A percentile compares a stretch with the other conserved stretches of the same genome.
These are phyloP conservation scores for Zygnema cylindricum DNA, from an alignment of 139 green algal genomes.

Conservation along the genomic window DNA sequence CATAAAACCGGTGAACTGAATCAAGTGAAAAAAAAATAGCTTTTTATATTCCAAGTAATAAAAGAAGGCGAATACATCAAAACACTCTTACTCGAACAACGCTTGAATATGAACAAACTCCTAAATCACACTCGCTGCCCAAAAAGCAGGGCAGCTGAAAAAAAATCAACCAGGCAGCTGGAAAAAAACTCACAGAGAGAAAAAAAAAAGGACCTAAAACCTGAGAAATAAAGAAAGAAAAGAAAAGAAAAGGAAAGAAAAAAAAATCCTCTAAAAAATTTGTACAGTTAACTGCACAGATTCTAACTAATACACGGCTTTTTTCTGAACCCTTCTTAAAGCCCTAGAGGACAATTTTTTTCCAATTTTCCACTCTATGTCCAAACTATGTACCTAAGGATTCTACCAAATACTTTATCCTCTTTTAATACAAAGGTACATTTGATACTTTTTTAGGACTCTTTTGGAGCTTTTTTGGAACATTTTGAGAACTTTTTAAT, in stretches of 20 bases:
- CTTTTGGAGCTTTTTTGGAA: not conserved
- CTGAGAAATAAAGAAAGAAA: no score
- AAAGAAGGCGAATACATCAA: not conserved
- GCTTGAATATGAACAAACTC: not conserved
- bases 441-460: not conserved
- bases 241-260: no score
- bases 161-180: not conserved
- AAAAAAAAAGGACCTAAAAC: not conserved
- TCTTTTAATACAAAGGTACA: no score
- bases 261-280: not conserved
- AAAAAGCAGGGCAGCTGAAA: not conserved
- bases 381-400: not conserved
- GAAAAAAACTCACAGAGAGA: no score
- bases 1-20: no score
- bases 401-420: not conserved
- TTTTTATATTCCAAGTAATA: not conserved
- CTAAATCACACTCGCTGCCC: not conserved
- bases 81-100: not conserved
- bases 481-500: no score
- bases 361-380: not conserved
- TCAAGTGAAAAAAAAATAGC: not conserved
- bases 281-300: not conserved
- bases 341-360: no score
- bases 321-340: no score
- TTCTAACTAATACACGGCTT: not conserved